phyloP scores from a whole-genome alignment of 139 green algal species.

The Diplosphaera chodatii region DNA sequence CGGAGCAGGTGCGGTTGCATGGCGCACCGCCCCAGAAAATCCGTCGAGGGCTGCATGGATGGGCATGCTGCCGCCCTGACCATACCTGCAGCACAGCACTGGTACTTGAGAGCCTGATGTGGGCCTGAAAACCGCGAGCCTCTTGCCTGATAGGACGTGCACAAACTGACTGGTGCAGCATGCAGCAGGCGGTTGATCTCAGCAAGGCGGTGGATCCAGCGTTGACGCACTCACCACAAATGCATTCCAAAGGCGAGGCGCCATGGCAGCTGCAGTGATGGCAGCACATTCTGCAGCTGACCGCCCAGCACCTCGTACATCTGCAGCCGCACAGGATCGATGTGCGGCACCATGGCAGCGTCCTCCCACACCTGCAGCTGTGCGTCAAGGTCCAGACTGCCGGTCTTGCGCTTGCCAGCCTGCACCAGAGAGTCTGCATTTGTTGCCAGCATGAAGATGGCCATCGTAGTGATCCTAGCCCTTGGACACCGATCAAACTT shows the following conservation, averaged over 20 bases:
- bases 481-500: no score
- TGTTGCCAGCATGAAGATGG: no score
- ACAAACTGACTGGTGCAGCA: no score
- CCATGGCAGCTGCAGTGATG: slow-evolving; percentile 64
- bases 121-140: no score
- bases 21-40: neutral
- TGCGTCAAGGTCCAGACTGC: slow-evolving; percentile 15
- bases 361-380: slow-evolving; percentile 62
- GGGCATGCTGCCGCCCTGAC: slow-evolving; percentile 7
- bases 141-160: no score
- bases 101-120: no score
- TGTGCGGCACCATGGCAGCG: slow-evolving; percentile 23
- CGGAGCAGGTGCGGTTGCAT: slow-evolving; percentile 15
- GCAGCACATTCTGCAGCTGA: slow-evolving; percentile 33
- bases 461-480: no score
- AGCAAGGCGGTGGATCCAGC: no score
- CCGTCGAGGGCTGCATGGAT: slow-evolving; percentile 10
- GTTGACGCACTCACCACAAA: slow-evolving; percentile 57
- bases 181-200: no score
- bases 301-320: slow-evolving; percentile 69
- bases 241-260: slow-evolving; percentile 67
- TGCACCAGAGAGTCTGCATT: no score
- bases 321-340: slow-evolving; percentile 30
- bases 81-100: slow-evolving; percentile 11
- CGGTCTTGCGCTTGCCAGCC: slow-evolving; percentile 15